These are phyloP conservation scores for Platanthera zijinensis DNA, from an alignment of 106 monocot genomes.

Conservation along the genomic window DNA sequence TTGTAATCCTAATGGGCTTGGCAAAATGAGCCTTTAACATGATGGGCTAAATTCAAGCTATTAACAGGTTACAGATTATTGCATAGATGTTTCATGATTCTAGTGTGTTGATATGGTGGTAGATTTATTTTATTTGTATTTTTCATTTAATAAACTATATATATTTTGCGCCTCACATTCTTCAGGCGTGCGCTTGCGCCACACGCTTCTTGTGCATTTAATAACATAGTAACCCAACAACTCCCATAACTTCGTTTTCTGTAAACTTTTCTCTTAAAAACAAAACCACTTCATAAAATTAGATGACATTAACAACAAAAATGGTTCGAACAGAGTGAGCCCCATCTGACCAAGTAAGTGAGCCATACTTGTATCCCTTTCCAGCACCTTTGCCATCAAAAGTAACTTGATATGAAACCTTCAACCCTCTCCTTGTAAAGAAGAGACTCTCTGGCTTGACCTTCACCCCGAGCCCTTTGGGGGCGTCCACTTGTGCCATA, in stretches of 20 bases:
- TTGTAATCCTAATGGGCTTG: too few relatives aligned
- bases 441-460: slow-evolving; percentile 50
- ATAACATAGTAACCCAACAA: too few relatives aligned
- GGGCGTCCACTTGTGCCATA: slow-evolving; percentile 35
- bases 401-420: slow-evolving; percentile 53
- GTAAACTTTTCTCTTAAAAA: not conserved
- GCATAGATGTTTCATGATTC: too few relatives aligned
- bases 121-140: too few relatives aligned
- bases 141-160: too few relatives aligned
- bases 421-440: slow-evolving; percentile 36
- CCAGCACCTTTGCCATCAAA: slow-evolving; percentile 33
- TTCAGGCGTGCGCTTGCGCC: too few relatives aligned
- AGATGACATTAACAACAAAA: slow-evolving; percentile 66
- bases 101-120: too few relatives aligned
- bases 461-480: slow-evolving; percentile 40
- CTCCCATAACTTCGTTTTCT: not conserved
- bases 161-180: too few relatives aligned
- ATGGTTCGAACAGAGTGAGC: slow-evolving; percentile 49
- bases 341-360: slow-evolving; percentile 75
- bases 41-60: too few relatives aligned
- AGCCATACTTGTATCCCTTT: slow-evolving; percentile 66
- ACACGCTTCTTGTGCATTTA: too few relatives aligned
- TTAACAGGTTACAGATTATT: too few relatives aligned
- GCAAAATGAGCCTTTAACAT: too few relatives aligned
- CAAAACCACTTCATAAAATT: not conserved